Evolutionary conservation across 306 rosid genomes (phyloP).

Genomic region (Hippophae gyantsensis): DNA sequence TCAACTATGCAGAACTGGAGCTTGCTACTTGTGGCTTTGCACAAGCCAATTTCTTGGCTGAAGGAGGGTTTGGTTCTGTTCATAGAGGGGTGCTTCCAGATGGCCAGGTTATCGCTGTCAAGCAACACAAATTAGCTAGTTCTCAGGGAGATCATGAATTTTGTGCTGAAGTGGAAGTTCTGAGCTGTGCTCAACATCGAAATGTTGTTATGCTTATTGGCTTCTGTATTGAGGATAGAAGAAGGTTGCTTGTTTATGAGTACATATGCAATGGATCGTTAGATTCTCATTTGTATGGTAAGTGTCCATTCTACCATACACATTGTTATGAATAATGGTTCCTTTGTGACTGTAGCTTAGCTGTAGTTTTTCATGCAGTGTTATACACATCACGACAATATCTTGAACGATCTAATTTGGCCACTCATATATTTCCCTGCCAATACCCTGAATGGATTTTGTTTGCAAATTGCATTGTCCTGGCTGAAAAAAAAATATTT

Average conservation of each 20-base stretch:
- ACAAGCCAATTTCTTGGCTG: slow-evolving; percentile 13
- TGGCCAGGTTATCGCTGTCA: slow-evolving; percentile 26
- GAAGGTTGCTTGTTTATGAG: slow-evolving; percentile 22
- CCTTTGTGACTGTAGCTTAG: neutral
- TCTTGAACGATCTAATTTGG: too few relatives aligned
- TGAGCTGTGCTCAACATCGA: slow-evolving; percentile 20
- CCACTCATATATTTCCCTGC: too few relatives aligned
- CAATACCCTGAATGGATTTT: too few relatives aligned
- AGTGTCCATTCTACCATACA: neutral
- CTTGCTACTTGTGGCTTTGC: slow-evolving; percentile 18
- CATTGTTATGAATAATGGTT: neutral
- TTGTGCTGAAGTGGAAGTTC: slow-evolving; percentile 20
- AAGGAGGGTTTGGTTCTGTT: slow-evolving; percentile 11
- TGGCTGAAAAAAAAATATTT: too few relatives aligned
- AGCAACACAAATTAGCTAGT: slow-evolving; percentile 13
- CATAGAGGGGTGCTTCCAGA: slow-evolving; percentile 17
- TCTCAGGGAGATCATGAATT: slow-evolving; percentile 13
- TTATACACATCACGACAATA: too few relatives aligned
- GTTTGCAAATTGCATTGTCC: too few relatives aligned
- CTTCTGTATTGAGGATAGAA: slow-evolving; percentile 14
- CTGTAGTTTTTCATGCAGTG: too few relatives aligned
- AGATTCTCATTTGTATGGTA: slow-evolving; percentile 16
- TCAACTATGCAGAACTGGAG: slow-evolving; percentile 15
- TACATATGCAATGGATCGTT: slow-evolving; percentile 26
- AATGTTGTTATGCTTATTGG: slow-evolving; percentile 23